phyloP scores from a whole-genome alignment of 495 filamentous ascomycete species.

The Podospora pseudopauciseta region DNA sequence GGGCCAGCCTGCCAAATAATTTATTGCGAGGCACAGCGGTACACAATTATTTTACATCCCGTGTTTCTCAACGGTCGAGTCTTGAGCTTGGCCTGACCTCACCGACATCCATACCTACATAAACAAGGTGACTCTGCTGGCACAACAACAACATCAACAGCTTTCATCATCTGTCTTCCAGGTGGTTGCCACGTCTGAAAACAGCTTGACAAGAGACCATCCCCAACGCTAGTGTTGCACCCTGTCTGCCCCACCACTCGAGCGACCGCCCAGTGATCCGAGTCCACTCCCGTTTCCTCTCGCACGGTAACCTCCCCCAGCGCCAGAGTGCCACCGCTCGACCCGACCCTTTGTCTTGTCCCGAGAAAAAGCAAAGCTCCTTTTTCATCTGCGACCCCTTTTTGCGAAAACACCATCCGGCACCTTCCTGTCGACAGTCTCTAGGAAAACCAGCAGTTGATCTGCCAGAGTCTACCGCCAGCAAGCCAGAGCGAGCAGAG shows the following conservation, averaged over 20 bases:
- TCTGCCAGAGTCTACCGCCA: neutral
- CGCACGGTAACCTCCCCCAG: constrained; percentile 8
- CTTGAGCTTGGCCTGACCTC: neutral
- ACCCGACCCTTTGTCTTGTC: constrained; percentile 14
- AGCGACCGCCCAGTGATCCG: neutral
- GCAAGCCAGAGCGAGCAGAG: neutral
- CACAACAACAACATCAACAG: neutral
- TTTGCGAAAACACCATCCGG: constrained; percentile 15
- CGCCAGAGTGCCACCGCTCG: constrained; percentile 7
- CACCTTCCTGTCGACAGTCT: constrained; percentile 7
- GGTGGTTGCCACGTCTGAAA: neutral
- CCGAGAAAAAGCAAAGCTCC: constrained; percentile 22
- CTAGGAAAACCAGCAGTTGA: constrained; percentile 4
- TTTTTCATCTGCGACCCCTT: constrained; percentile 16
- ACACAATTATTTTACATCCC: neutral
- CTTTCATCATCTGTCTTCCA: neutral
- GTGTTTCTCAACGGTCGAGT: neutral
- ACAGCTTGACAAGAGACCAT: neutral
- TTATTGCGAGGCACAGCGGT: constrained; percentile 6
- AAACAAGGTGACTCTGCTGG: neutral
- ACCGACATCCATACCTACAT: neutral
- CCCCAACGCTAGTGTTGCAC: neutral
- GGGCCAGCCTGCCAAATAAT: neutral
- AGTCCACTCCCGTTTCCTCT: neutral
- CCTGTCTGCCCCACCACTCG: constrained; percentile 1